Base-by-base conservation (phyloP, 2,329 filamentous ascomycete species). In the Neocatenulostroma microsporum region DNA sequence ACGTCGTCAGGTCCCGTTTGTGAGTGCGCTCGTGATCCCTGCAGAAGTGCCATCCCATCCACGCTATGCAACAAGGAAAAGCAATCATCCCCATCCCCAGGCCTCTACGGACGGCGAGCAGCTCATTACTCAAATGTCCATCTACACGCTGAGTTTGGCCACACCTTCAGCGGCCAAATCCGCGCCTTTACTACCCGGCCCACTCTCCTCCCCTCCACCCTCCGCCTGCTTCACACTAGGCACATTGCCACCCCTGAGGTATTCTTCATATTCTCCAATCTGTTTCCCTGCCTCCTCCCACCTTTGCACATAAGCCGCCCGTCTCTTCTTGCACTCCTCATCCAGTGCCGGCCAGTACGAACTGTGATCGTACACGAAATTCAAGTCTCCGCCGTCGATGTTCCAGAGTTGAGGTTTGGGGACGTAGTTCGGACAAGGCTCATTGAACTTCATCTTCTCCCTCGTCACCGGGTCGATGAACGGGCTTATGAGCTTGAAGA, bases 381-480 rank as follows among this genome's bases (percentile, higher is more conserved):
- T 75, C 44, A 94, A 74, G 33, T 84, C 74, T 84, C 91, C 89
- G 31, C 80, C 79, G 53, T 83, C 79, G 39, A 79, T 72, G 52
- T 78, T 81, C 80, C 86, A 83, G 36, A 98, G 75, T 60, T 96
- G 89, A 53, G 80, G 72, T 6, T 78, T 63, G 4, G 87, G 87
- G 14, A 98, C 82, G 59, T 87, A 86, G 49, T 83, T 70, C 49
- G 73, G 73, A 68, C 94, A 80, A 57, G 93, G 83, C 61, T 94
- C 87, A 69, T 96, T 95, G 73, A 94, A 95, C 68, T 91, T 93
- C 67, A 98, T 80, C 71, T 98, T 98, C 56, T 91, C 80, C 40
- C 84, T 79, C 8, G 91, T 98, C 53, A 88, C 68, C 6, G 91
- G 91, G 62, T 98, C 91, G 64, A 98, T 94, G 64, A 98, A 95